These are phyloP conservation scores for Arabis hirsuta DNA, from an alignment of 345 rosid genomes.

Conservation along the genomic window DNA sequence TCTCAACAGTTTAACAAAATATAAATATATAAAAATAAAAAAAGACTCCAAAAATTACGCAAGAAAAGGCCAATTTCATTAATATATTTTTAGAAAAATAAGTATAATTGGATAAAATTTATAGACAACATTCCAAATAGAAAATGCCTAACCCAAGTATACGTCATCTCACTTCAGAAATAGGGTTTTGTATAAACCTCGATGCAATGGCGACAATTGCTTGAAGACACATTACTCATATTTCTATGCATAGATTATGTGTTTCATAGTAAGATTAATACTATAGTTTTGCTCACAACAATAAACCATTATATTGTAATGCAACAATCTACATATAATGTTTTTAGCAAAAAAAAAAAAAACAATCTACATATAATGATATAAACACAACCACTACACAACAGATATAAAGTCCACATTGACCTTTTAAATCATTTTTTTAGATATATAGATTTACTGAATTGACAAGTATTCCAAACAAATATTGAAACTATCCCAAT, in stretches of 20 bases:
- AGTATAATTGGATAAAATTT: background rate
- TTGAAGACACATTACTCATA: slow-evolving; percentile 40
- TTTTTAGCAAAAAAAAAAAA: too few relatives aligned
- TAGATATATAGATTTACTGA: background rate
- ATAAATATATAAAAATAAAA: background rate
- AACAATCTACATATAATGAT: slow-evolving; percentile 1
- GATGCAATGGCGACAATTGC: slow-evolving; percentile 43
- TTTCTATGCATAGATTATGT: slow-evolving; percentile 21
- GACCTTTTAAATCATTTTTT: slow-evolving; percentile 9
- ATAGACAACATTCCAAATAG: slow-evolving; percentile 33
- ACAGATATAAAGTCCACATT: slow-evolving; percentile 38
- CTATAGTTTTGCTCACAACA: slow-evolving; percentile 18
- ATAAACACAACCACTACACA: slow-evolving; percentile 37
- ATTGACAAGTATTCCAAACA: slow-evolving; percentile 37
- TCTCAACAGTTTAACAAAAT: slow-evolving; percentile 24
- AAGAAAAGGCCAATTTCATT: slow-evolving; percentile 13
- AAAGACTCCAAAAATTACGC: slow-evolving; percentile 35
- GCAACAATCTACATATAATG: background rate
- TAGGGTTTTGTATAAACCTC: slow-evolving; percentile 39
- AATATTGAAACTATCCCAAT: slow-evolving; percentile 24
- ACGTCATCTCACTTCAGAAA: slow-evolving; percentile 38
- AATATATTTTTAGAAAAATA: background rate
- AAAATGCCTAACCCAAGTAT: slow-evolving; percentile 28
- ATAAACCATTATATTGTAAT: slow-evolving; percentile 30
- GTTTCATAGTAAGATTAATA: slow-evolving; percentile 14